Evolutionary conservation across 306 rosid genomes (phyloP).

Genomic region (Leucaena leucocephala): DNA sequence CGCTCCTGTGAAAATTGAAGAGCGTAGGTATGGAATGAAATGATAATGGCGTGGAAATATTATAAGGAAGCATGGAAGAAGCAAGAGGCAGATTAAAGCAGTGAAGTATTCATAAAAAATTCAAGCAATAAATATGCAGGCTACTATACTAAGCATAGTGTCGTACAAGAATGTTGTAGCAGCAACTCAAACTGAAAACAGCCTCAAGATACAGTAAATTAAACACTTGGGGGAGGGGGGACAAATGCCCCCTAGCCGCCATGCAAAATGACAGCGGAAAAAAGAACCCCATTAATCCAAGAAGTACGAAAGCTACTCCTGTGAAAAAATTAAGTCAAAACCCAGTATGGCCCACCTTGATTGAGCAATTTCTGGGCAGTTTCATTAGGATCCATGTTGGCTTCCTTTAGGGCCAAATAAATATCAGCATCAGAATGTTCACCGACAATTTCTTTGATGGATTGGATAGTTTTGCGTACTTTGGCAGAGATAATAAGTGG

Average conservation of each 20-base stretch:
- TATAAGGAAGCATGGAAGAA: background rate
- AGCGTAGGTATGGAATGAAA: background rate
- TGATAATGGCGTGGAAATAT: background rate
- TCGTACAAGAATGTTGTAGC: background rate
- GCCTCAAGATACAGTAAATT: background rate
- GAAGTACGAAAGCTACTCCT: background rate
- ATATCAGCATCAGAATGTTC: slow-evolving; percentile 90
- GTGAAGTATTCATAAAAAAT: background rate
- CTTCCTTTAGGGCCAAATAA: slow-evolving; percentile 75
- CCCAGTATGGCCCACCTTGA: slow-evolving; percentile 64
- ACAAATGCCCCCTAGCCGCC: slow-evolving; percentile 4
- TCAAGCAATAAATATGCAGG: background rate
- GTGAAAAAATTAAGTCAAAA: background rate
- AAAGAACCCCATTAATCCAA: slow-evolving; percentile 29
- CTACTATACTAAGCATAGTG: background rate
- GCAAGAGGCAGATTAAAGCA: slow-evolving; percentile 8
- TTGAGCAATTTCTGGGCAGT: slow-evolving; percentile 89
- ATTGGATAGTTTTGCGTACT: slow-evolving; percentile 82
- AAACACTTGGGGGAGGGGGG: background rate
- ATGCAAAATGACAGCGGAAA: background rate
- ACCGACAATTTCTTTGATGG: slow-evolving; percentile 86
- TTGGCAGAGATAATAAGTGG: slow-evolving; percentile 57
- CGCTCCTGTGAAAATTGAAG: slow-evolving; percentile 3
- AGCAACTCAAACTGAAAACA: slow-evolving; percentile 8
- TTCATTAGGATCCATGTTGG: slow-evolving; percentile 96